Evolutionary conservation across 169 alveolate species (phyloP).

Genomic region (Eimeria praecox): DNA sequence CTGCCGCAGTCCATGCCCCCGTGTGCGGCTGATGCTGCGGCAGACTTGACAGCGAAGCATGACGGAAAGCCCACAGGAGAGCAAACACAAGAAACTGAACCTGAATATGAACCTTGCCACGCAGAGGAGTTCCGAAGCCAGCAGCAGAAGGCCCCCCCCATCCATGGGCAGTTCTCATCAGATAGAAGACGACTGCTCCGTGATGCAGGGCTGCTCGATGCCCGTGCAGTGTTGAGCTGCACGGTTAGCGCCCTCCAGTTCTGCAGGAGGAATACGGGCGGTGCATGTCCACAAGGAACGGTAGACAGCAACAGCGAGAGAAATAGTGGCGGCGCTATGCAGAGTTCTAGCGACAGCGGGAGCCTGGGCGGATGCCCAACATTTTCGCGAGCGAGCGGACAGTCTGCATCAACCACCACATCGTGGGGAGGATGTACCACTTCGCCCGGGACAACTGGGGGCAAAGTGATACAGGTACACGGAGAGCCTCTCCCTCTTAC

Average conservation of each 20-base stretch:
- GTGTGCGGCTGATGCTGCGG: background rate
- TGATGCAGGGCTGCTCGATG: constrained; percentile 25
- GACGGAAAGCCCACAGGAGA: constrained; percentile 18
- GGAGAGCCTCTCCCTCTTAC: constrained; percentile 52
- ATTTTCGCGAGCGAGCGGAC: background rate
- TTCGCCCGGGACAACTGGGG: background rate
- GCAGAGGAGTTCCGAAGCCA: background rate
- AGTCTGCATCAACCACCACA: background rate
- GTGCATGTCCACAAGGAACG: background rate
- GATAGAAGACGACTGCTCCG: constrained; percentile 18
- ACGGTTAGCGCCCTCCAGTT: constrained; percentile 34
- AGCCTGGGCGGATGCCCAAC: background rate
- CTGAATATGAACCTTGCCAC: background rate
- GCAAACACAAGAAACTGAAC: background rate
- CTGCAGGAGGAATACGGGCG: background rate
- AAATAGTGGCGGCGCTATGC: background rate
- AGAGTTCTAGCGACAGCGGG: constrained; percentile 4
- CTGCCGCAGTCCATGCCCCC: background rate
- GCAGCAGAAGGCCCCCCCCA: background rate
- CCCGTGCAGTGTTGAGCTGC: constrained; percentile 31
- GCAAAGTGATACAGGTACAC: constrained; percentile 54
- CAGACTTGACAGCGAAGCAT: background rate
- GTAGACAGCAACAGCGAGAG: constrained; percentile 11
- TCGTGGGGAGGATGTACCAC: background rate
- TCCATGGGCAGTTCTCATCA: background rate